Evolutionary conservation across 345 rosid species (phyloP), one percentile per base, ranked within the genome.

Genomic region (Mallotus nudiflorus): DNA sequence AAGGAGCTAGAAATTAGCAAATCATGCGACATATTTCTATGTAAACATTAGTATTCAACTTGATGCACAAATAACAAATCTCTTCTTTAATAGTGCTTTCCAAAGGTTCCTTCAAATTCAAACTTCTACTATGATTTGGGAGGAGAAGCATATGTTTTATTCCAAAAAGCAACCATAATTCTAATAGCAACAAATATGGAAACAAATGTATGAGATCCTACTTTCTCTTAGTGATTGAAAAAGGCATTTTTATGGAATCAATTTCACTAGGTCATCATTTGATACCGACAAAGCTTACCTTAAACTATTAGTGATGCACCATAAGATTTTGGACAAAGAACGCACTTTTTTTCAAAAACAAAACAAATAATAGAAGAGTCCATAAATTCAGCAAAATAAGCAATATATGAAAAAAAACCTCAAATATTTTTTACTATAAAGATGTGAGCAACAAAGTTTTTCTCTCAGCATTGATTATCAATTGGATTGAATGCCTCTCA

Each of bases 361-460:
- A n/a, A n/a, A n/a, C n/a, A n/a, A n/a, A n/a, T n/a, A n/a, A n/a
- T n/a, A n/a, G n/a, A n/a, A n/a, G n/a, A n/a, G n/a, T n/a, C n/a
- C n/a, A n/a, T 25, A 62, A 49, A 15, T 37, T 40, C 55, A 46
- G 54, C 10, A 13, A 39, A 28, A 25, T 22, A 39, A 51, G 14
- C 48, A 20, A 40, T 6, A 16, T 16, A 10, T 18, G 29, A 31
- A 13, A 59, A 11, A n/a, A n/a, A 72, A 92, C 92, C 93, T 88
- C 87, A 60, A 29, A 66, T 49, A 72, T 78, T 86, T 91, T 91
- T 62, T 97, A 77, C 74, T 95, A 91, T 64, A 91, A 78, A 62
- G 90, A 85, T 70, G 87, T 57, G 14, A 67, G 76, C 24, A 3
- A 57, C 52, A 72, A 74, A 20, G 72, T 61, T 73, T 76, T 78